Evolutionary conservation across 129 eudicot species (phyloP), one percentile per base, ranked within the genome.

Genomic region (Logfia minima): DNA sequence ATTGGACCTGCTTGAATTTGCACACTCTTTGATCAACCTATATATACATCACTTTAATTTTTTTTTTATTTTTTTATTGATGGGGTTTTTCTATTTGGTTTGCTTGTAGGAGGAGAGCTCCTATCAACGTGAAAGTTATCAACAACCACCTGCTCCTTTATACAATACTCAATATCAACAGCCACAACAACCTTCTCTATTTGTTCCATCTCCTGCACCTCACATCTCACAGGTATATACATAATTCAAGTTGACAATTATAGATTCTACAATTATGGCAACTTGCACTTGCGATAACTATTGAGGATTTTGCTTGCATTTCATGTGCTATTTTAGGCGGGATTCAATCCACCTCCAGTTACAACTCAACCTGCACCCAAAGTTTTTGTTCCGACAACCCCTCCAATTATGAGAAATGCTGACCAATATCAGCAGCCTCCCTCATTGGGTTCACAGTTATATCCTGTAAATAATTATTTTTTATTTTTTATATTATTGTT

Each of bases 391-490:
- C 98, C 98, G 55, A 48, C 88, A 34, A 84, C 90, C 68, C 88
- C 88, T 41, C 95, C 96, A 22, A 31, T 73, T 60, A 72, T 93
- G 80, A 88, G 78, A 81, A 90, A 93, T 80, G 91, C 72, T 29
- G 97, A 87, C 80, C 90, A 87, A 82, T 93, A 93, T 86, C 98
- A 93, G 87, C 83, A 79, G 73, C 84, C 93, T 2, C 73, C 85
- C 37, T 77, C 89, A 68, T 76, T 91, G 88, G 94, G 87, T 70
- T 83, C 90, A 76, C 94, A 88, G 74, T 73, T 88, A 62, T 89
- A 91, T 85, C 82, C 87, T 52, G 93, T 88, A 71, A 53, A 41
- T n/a, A 37, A 2, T 8, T 28, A 28, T 45, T 9, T 18, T 64
- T 1, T 26, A 9, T 26, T 58, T 4, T 0, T 10, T 16, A 17